These are phyloP conservation scores for Ascochyta rabiei DNA, from an alignment of 2,329 filamentous ascomycete genomes.

Conservation along the genomic window DNA sequence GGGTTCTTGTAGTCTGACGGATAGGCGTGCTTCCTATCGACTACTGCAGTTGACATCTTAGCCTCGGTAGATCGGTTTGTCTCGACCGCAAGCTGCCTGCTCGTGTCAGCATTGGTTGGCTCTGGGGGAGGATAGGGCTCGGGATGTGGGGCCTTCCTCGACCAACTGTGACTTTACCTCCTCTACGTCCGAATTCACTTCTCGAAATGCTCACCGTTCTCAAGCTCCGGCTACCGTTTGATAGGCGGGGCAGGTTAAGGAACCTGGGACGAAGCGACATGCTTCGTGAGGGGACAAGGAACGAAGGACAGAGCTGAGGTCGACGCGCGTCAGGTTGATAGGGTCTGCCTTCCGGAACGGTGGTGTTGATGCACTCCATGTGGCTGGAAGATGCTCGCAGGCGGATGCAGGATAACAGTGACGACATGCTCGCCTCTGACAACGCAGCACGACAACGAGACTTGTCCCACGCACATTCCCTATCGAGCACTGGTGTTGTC, in stretches of 20 bases:
- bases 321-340: conserved; percentile 14
- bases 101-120: conserved; percentile 5
- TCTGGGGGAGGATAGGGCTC: not conserved
- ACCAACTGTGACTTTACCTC: not conserved
- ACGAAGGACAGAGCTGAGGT: conserved; percentile 3
- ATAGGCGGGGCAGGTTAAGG: not conserved
- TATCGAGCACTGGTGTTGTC: not conserved
- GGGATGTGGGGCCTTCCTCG: conserved; percentile 8
- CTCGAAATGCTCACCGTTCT: conserved; percentile 2
- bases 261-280: not conserved
- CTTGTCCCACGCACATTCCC: not conserved
- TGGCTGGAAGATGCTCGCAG: conserved; percentile 2
- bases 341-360: not conserved
- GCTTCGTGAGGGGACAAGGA: not conserved
- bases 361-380: conserved; percentile 3
- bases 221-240: not conserved
- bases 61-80: conserved; percentile 7
- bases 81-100: conserved; percentile 2
- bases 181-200: not conserved
- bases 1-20: not conserved
- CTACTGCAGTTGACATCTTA: conserved; percentile 2
- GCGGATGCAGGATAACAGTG: conserved; percentile 27
- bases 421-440: conserved; percentile 24
- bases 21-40: conserved; percentile 1
- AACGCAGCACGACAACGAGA: conserved; percentile 20